Conservation (phyloP, 2,329 filamentous ascomycete genomes). For the Aspergillus sp. region DNA sequence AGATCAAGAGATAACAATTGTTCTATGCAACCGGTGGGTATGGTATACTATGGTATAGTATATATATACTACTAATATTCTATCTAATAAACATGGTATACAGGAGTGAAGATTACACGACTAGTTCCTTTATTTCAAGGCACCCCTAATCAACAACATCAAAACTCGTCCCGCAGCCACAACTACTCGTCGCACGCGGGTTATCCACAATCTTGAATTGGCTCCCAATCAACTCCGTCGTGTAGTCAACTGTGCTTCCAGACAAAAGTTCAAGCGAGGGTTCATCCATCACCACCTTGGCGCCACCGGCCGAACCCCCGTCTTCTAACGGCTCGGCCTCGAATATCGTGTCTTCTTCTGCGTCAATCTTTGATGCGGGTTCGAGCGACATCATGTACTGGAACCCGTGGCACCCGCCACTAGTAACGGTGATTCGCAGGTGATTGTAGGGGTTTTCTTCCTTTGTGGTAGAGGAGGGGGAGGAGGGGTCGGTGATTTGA, state of each 20-base stretch:
- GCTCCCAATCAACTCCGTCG: conserved; percentile 88
- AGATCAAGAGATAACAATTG: background rate
- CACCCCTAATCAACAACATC: conserved; percentile 69
- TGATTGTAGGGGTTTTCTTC: conserved; percentile 72
- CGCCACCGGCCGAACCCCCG: conserved; percentile 46
- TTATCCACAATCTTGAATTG: conserved; percentile 98
- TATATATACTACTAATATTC: conserved; percentile 5
- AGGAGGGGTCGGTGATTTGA: conserved; percentile 64
- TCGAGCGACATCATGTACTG: conserved; percentile 93
- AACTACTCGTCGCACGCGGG: conserved; percentile 86
- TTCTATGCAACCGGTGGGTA: background rate
- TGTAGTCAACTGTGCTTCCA: conserved; percentile 94
- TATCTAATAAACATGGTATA: conserved; percentile 9
- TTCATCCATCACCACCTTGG: conserved; percentile 88
- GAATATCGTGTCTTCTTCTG: conserved; percentile 86
- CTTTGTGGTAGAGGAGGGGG: conserved; percentile 33
- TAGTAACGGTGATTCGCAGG: conserved; percentile 88
- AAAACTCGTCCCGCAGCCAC: conserved; percentile 96
- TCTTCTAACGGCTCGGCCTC: conserved; percentile 55
- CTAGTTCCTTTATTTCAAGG: background rate
- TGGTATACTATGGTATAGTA: conserved; percentile 19
- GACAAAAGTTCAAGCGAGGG: conserved; percentile 84
- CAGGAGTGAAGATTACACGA: conserved; percentile 6
- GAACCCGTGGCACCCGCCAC: conserved; percentile 95
- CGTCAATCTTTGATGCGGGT: conserved; percentile 52